phyloP scores from a whole-genome alignment of 1,139 yeast genomes.

The Diutina sp. region DNA sequence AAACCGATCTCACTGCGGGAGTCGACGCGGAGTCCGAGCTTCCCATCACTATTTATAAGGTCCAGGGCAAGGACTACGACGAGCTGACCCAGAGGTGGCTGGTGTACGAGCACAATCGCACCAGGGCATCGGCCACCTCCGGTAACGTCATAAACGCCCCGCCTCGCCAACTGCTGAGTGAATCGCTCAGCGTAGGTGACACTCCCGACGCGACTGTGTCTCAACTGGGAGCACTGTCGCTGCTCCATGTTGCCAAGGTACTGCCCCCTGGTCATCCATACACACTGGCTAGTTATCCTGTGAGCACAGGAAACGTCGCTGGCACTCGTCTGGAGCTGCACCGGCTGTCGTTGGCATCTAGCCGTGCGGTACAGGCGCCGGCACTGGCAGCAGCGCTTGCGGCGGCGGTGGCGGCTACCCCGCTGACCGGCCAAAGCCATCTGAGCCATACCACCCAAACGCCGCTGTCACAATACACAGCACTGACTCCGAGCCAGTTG shows the following conservation, averaged over 20 bases:
- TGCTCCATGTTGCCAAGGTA: background rate
- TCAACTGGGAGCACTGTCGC: background rate
- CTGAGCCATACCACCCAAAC: background rate
- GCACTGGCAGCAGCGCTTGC: slow-evolving; percentile 1
- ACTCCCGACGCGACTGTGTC: background rate
- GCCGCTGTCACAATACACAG: background rate
- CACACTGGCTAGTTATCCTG: background rate
- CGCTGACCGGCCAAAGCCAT: background rate
- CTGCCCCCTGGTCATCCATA: background rate
- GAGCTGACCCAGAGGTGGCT: background rate
- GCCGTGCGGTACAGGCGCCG: background rate
- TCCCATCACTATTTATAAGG: background rate
- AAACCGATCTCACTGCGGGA: background rate
- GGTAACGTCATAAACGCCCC: background rate
- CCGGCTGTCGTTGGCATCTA: background rate
- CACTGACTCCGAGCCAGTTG: slow-evolving; percentile 1
- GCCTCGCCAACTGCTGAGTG: background rate
- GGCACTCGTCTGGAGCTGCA: background rate
- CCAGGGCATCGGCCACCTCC: background rate
- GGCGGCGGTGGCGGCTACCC: background rate
- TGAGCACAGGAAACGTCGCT: background rate
- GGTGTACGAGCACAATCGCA: background rate
- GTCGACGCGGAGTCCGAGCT: background rate
- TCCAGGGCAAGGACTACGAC: background rate
- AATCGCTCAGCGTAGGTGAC: background rate